Evolutionary conservation across 352 stramenopile species (phyloP).

Genomic region (Aphanomyces astaci): DNA sequence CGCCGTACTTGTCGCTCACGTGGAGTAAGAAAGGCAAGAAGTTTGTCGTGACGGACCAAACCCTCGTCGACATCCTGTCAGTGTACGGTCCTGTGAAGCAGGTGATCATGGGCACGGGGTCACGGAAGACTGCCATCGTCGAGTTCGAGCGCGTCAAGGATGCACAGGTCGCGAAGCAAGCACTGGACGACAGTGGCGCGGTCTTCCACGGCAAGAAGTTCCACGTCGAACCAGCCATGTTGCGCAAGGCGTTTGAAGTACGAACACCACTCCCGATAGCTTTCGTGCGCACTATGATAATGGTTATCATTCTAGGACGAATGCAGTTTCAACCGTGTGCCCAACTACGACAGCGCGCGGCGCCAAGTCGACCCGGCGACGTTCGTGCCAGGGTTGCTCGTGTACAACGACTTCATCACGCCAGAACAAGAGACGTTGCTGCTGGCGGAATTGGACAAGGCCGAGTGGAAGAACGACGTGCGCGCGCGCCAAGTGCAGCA

Average conservation of each 20-base stretch:
- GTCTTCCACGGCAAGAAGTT: slow-evolving; percentile 48
- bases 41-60: slow-evolving; percentile 15
- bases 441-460: slow-evolving; percentile 50
- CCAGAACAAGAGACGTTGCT: slow-evolving; percentile 44
- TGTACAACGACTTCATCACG: slow-evolving; percentile 59
- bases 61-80: slow-evolving; percentile 6
- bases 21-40: slow-evolving; percentile 24
- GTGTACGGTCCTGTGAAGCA: slow-evolving; percentile 9
- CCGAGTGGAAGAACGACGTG: slow-evolving; percentile 67
- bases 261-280: too few species aligned
- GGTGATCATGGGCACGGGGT: slow-evolving; percentile 22
- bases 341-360: slow-evolving; percentile 42
- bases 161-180: slow-evolving; percentile 13
- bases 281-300: background rate
- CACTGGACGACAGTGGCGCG: slow-evolving; percentile 36
- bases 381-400: slow-evolving; percentile 53
- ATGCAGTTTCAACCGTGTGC: slow-evolving; percentile 48
- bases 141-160: slow-evolving; percentile 17
- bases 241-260: slow-evolving; percentile 52
- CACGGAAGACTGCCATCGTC: slow-evolving; percentile 23
- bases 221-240: slow-evolving; percentile 67
- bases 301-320: slow-evolving; percentile 25
- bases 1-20: slow-evolving; percentile 16
- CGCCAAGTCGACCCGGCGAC: slow-evolving; percentile 33
- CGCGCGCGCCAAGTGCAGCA: slow-evolving; percentile 81